Evolutionary conservation across 1,284 basidiomycete genomes (phyloP).

Genomic region (Macrocybe sp.): DNA sequence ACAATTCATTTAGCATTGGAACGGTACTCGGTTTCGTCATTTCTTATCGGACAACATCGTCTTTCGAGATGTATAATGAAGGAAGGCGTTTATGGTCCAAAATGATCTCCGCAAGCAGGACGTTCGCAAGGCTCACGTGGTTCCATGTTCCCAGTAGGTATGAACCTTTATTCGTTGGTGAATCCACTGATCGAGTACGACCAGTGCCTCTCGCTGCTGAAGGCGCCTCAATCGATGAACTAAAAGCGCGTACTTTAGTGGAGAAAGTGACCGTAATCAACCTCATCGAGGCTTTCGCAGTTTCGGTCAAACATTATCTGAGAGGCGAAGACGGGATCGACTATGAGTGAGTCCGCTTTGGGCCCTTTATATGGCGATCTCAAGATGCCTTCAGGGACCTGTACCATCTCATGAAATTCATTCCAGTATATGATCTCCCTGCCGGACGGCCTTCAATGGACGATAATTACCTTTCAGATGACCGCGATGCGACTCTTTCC

Average conservation of each 20-base stretch:
- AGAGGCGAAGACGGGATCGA: slow-evolving; percentile 48
- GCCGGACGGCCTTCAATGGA: slow-evolving; percentile 43
- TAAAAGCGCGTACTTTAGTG: slow-evolving; percentile 46
- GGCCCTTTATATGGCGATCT: background rate
- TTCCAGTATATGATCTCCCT: slow-evolving; percentile 61
- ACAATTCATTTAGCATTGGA: slow-evolving; percentile 39
- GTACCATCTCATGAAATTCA: slow-evolving; percentile 61
- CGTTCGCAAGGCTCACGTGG: slow-evolving; percentile 55
- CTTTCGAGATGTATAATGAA: slow-evolving; percentile 73
- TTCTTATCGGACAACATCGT: slow-evolving; percentile 67
- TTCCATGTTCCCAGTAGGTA: slow-evolving; percentile 55
- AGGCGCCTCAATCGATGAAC: slow-evolving; percentile 29
- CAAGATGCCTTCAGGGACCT: slow-evolving; percentile 40
- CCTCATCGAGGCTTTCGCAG: slow-evolving; percentile 32
- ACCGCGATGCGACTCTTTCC: slow-evolving; percentile 11
- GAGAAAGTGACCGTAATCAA: slow-evolving; percentile 53
- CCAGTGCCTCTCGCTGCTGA: slow-evolving; percentile 13
- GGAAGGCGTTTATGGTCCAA: slow-evolving; percentile 67
- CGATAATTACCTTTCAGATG: slow-evolving; percentile 18
- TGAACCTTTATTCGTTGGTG: background rate
- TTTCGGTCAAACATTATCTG: slow-evolving; percentile 35
- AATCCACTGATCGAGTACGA: background rate
- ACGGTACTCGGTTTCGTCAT: slow-evolving; percentile 65
- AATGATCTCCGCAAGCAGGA: slow-evolving; percentile 56
- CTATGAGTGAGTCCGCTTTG: slow-evolving; percentile 30